Conservation (phyloP, 208 protist genomes). For the Leishmania martiniquensis region DNA sequence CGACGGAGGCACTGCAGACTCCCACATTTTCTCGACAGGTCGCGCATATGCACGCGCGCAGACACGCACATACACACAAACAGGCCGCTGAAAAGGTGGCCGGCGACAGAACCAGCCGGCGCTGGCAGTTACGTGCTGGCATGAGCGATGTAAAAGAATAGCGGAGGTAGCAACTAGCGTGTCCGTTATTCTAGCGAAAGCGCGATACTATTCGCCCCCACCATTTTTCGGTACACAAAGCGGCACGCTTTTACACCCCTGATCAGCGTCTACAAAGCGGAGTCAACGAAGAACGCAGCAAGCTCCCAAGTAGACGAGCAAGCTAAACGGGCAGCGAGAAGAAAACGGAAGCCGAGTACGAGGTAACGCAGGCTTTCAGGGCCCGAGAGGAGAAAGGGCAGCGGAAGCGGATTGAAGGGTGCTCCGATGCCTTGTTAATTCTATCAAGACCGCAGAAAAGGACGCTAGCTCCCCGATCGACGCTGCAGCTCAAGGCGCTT, state of each 20-base stretch:
- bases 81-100: neutral
- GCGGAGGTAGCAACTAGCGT: neutral
- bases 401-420: neutral
- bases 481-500: constrained; percentile 1
- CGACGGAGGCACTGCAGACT: neutral
- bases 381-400: neutral
- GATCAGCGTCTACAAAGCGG: neutral
- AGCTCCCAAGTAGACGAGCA: neutral
- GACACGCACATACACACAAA: neutral
- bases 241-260: neutral
- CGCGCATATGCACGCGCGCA: neutral
- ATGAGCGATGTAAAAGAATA: neutral
- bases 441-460: neutral
- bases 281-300: neutral
- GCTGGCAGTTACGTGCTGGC: neutral
- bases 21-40: neutral
- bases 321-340: neutral
- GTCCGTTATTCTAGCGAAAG: neutral
- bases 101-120: neutral
- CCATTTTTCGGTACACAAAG: neutral
- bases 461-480: neutral
- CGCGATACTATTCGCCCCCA: neutral
- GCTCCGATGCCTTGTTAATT: neutral
- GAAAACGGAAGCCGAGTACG: neutral
- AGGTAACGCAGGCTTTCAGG: neutral